Evolutionary conservation across 163 green algal genomes (phyloP).

Genomic region (Volvox carteri): DNA sequence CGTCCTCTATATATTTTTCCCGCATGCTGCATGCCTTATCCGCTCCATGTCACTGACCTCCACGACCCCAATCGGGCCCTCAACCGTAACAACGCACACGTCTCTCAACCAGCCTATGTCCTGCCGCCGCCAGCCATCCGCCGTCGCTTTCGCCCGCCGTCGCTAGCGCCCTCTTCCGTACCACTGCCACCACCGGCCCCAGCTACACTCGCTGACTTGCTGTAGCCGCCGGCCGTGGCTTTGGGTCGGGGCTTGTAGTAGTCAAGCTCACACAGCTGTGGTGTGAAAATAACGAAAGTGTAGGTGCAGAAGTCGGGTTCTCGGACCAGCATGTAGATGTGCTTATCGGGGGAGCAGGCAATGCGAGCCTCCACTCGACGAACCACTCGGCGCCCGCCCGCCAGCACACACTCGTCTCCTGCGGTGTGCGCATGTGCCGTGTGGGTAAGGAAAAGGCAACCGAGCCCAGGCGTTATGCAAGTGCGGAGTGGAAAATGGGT

Average conservation of each 20-base stretch:
- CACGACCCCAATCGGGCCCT: not conserved
- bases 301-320: slow-evolving; percentile 74
- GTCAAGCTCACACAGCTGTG: slow-evolving; percentile 64
- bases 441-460: too few relatives aligned
- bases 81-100: not conserved
- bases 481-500: not conserved
- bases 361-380: slow-evolving; percentile 65
- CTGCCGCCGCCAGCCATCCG: not conserved
- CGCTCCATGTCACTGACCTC: not conserved
- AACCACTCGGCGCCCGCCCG: slow-evolving; percentile 39
- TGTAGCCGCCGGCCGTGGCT: not conserved
- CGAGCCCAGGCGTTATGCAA: too few relatives aligned
- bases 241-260: slow-evolving; percentile 57
- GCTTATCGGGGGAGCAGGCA: slow-evolving; percentile 69
- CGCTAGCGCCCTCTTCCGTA: not conserved
- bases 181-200: too few relatives aligned
- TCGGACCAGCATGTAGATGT: slow-evolving; percentile 66
- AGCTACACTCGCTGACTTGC: not conserved
- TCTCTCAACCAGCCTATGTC: not conserved
- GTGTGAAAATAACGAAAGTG: slow-evolving; percentile 71
- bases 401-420: slow-evolving; percentile 66
- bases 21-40: not conserved
- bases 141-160: not conserved
- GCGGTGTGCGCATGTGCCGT: not conserved
- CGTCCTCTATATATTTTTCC: not conserved